phyloP scores from a whole-genome alignment of 345 rosid genomes.

The Dovyalis caffra region DNA sequence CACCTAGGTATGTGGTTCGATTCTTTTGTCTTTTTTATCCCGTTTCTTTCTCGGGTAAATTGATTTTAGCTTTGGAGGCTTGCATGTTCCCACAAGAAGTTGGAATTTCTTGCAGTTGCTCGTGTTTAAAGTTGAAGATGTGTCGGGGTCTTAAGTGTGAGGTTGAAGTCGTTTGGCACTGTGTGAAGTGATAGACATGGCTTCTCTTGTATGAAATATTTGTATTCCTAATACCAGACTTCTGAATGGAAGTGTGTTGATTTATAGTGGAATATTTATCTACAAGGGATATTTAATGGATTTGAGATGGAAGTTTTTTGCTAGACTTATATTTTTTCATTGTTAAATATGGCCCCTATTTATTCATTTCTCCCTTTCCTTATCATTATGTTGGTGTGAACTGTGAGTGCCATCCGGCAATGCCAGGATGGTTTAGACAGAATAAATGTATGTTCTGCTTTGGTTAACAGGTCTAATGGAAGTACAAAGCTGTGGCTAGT shows the following conservation, averaged over 20 bases:
- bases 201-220: not conserved
- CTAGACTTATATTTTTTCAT: not conserved
- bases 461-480: not conserved
- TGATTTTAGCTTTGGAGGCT: constrained; percentile 1
- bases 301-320: not conserved
- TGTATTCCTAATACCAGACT: not conserved
- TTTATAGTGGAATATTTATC: not conserved
- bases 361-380: not conserved
- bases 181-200: not conserved
- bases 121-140: not conserved
- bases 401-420: not conserved
- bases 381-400: not conserved
- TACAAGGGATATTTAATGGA: not conserved
- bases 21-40: not conserved
- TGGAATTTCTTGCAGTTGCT: constrained; percentile 6
- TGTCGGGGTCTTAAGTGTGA: not conserved
- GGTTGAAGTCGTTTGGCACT: not conserved
- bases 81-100: not conserved
- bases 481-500: too few species aligned
- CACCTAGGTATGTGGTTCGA: not conserved
- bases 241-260: constrained; percentile 4
- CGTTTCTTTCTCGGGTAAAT: not conserved
- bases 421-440: not conserved
- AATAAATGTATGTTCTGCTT: not conserved
- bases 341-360: not conserved